Evolutionary conservation across 169 alveolate genomes (phyloP), one percentile per base, ranked within the genome.

Genomic region (Cryptosporidium ubiquitum): DNA sequence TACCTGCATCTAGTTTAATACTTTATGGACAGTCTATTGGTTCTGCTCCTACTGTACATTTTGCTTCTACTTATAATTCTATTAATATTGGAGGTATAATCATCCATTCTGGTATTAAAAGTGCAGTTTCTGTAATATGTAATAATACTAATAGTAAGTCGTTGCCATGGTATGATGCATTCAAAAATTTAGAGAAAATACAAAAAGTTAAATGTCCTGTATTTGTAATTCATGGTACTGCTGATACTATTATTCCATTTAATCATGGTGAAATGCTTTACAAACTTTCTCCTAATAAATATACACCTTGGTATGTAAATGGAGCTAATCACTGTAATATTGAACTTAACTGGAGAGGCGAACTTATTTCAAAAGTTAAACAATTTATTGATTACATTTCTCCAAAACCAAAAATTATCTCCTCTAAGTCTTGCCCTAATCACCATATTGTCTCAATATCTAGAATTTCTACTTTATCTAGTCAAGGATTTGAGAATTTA

Each of bases 11-110:
- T 12, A 31, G 68, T 23, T 69, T 92, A 33, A 37, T 92, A 20
- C 69, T 92, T 12, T 92, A 89, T 84, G 96, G 96, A 10, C 92
- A 94, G 40, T 69, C 92, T 18, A 84, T 94, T 14, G 96, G 96
- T 9, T 84, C 95, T 14, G 96, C 94, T 16, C 95, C 96, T 5
- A 57, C 92, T 23, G 52, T 91, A 37, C 91, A 91, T 23, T 64
- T 85, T n/a, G 85, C 86, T 14, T 49, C 85, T 2, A 55, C 85
- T 14, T 49, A 40, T 64, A 79, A 37, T 37, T 26, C 31, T 14
- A 58, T 52, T 39, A 91, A 91, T n/a, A 85, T 93, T 7, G 93
- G 91, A 29, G 96, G 96, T 26, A 42, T 93, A 3, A 85, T 94
- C 37, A 64, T 94, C 26, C 96, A 94, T 44, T 69, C 93, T 2